These are phyloP conservation scores for Tulasnella sp. DNA, from an alignment of 768 basidiomycete species.

Conservation along the genomic window DNA sequence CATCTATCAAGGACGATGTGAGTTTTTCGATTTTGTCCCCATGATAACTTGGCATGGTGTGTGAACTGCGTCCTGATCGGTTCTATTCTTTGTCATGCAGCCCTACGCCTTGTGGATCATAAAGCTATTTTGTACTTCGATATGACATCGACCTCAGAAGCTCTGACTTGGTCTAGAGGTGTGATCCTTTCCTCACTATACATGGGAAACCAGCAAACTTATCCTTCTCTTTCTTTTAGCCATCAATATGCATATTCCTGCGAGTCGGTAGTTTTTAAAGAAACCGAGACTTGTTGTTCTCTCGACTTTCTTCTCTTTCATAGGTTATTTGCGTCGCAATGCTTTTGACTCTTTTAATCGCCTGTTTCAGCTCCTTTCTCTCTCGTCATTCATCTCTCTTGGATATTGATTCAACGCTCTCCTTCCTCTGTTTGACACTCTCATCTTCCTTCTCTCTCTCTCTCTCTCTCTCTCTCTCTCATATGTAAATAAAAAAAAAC, in stretches of 20 bases:
- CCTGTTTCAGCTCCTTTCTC: neutral
- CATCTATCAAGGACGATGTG: conserved; percentile 79
- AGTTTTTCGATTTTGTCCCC: conserved; percentile 18
- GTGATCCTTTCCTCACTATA: conserved; percentile 19
- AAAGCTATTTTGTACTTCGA: conserved; percentile 87
- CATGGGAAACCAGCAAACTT: neutral
- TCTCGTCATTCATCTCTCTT: no score
- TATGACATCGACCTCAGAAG: conserved; percentile 71
- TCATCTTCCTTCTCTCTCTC: neutral
- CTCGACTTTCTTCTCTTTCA: neutral
- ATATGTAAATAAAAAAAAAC: neutral
- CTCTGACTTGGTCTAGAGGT: conserved; percentile 88
- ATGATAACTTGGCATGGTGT: no score
- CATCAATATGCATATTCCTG: conserved; percentile 78
- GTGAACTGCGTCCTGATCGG: neutral
- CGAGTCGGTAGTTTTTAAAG: neutral
- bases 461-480: neutral
- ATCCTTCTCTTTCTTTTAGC: conserved; percentile 33
- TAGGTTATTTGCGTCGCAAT: neutral
- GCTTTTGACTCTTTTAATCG: neutral
- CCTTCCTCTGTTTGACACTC: neutral
- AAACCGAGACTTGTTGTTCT: neutral
- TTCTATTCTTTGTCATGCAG: conserved; percentile 29
- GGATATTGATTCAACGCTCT: no score
- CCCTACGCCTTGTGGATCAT: conserved; percentile 80